Conservation (phyloP, 164 flowering plant species). For the Vitis riparia region DNA sequence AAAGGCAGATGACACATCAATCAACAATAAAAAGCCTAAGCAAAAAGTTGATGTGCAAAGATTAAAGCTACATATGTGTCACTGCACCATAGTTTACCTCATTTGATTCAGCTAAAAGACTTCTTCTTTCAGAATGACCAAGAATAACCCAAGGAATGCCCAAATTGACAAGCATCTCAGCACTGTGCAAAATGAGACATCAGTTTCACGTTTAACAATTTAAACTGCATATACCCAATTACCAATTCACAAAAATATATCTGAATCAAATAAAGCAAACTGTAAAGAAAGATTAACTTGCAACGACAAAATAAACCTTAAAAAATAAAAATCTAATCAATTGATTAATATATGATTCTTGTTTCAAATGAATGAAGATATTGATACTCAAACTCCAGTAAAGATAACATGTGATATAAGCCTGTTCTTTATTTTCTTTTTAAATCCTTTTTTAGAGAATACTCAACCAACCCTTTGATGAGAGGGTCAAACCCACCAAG, state of each 20-base stretch:
- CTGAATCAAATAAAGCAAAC: too few species aligned
- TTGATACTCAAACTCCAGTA: too few species aligned
- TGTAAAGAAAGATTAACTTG: too few species aligned
- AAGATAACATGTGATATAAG: too few species aligned
- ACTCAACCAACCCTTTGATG: too few species aligned
- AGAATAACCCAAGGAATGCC: slow-evolving; percentile 81
- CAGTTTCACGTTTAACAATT: neutral
- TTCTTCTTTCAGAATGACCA: slow-evolving; percentile 86
- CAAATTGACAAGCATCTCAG: slow-evolving; percentile 83
- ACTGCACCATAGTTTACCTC: slow-evolving; percentile 40
- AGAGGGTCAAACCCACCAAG: too few species aligned
- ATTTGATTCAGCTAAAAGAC: slow-evolving; percentile 56
- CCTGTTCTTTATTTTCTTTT: too few species aligned
- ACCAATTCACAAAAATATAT: neutral
- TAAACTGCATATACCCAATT: neutral
- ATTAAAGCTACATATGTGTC: neutral
- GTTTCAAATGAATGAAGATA: too few species aligned
- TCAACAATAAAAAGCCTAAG: neutral
- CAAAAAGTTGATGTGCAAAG: neutral
- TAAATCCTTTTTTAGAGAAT: too few species aligned
- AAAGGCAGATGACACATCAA: neutral
- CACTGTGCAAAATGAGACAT: slow-evolving; percentile 40
- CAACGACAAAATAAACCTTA: too few species aligned
- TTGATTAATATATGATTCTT: too few species aligned
- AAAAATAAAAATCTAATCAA: too few species aligned